Evolutionary conservation across 345 rosid species (phyloP), one percentile per base, ranked within the genome.

Genomic region (Carallia pectinifolia): DNA sequence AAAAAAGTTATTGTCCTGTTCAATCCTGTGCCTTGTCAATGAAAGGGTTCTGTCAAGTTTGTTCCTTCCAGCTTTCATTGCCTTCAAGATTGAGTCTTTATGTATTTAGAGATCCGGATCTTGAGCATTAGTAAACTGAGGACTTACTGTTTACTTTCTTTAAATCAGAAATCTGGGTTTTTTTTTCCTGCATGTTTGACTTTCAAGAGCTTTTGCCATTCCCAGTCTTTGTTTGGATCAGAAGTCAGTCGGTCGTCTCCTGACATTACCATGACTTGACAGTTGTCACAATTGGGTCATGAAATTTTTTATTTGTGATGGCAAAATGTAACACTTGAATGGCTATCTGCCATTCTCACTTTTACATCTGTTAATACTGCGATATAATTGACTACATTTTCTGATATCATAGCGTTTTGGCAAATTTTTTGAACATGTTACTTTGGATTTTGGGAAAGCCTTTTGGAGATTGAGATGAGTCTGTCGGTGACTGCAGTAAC

Each of bases 51-150:
- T 59, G 27, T 33, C 4, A 53, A 54, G 53, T 9, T 5, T 6
- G 40, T 34, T 23, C 10, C 36, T 36, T 70, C 34, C 29, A 27
- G 6, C 19, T 53, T 70, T 62, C 61, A 16, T 17, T 17, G 15
- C 53, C 13, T 16, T 31, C 59, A 68, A 79, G 66, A 65, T 65
- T 71, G 37, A 58, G 61, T 68, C 61, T 61, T 56, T 27, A 33
- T 64, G 48, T 53, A 54, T 44, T 50, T 39, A 59, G 79, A 81
- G 89, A 87, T 87, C 89, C 80, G 70, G 84, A 82, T 85, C 88
- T 81, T 64, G 58, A 23, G 17, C 33, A 7, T 19, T 65, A 48
- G 68, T 5, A 9, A 23, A 31, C n/a, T 47, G 27, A 38, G n/a
- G 58, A 64, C 13, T 39, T 55, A 17, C 64, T 18, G 64, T 56